A percentile compares a stretch with the other conserved stretches of the same genome.
Evolutionary conservation across 116 monocot genomes (phyloP).

Genomic region (Papilionanthe hybrid): DNA sequence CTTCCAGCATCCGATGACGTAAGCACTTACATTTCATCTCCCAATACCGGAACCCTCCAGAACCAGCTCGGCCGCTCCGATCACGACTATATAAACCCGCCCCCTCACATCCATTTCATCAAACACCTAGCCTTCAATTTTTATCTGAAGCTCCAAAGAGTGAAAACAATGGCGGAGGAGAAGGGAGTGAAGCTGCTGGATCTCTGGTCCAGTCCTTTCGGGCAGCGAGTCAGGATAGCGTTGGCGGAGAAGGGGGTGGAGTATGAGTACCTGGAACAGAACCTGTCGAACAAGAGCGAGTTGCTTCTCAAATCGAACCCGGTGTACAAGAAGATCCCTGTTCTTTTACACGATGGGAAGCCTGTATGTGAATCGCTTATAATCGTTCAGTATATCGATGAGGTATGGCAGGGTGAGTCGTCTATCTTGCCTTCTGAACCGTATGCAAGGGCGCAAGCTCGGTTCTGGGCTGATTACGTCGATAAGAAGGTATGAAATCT

Average conservation of each 20-base stretch:
- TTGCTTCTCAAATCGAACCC: slow-evolving; percentile 37
- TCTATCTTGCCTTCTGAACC: slow-evolving; percentile 11
- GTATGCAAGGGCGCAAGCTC: slow-evolving; percentile 10
- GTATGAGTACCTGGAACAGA: slow-evolving; percentile 40
- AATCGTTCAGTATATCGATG: slow-evolving; percentile 34
- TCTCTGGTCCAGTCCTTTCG: slow-evolving; percentile 36
- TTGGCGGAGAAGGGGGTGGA: slow-evolving; percentile 47
- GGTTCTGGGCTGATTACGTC: slow-evolving; percentile 30
- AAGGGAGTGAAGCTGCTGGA: slow-evolving; percentile 35
- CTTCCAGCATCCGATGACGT: not conserved
- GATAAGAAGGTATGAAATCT: slow-evolving; percentile 22
- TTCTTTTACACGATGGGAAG: slow-evolving; percentile 21
- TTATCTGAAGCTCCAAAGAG: not conserved
- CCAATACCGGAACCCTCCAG: not conserved
- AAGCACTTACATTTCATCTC: not conserved
- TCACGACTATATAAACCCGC: not conserved
- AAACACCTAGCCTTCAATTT: not conserved
- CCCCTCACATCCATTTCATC: not conserved
- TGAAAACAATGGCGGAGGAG: slow-evolving; percentile 6
- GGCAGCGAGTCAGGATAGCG: slow-evolving; percentile 36
- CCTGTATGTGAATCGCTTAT: slow-evolving; percentile 23
- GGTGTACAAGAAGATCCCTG: slow-evolving; percentile 44
- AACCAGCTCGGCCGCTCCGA: not conserved
- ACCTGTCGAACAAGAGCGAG: slow-evolving; percentile 30
- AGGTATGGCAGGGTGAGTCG: slow-evolving; percentile 6